A percentile compares a stretch with the other conserved stretches of the same genome.
Evolutionary conservation across 805 yeast genomes (phyloP).

Genomic region (Saccharomyces eubayanus): DNA sequence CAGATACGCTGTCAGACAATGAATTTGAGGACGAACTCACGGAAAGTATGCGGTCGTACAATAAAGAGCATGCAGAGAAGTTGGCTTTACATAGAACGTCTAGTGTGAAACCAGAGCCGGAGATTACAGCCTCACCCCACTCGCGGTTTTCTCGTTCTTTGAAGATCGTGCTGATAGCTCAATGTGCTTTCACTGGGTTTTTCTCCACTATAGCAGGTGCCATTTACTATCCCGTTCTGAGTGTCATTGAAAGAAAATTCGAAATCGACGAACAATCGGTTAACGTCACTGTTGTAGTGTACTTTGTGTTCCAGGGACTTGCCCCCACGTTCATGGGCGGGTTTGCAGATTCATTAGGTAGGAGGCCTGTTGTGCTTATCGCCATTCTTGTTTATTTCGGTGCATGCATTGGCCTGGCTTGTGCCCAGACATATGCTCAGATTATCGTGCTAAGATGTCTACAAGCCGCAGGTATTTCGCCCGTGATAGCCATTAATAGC

Average conservation of each 20-base stretch:
- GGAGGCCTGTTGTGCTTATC: constrained; percentile 55
- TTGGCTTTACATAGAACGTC: not conserved
- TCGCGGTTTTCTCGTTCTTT: constrained; percentile 40
- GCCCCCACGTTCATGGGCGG: constrained; percentile 63
- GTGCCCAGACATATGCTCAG: constrained; percentile 47
- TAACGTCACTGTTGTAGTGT: constrained; percentile 68
- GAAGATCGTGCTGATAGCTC: constrained; percentile 33
- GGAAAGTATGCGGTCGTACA: not conserved
- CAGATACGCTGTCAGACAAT: not conserved
- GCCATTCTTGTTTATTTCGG: constrained; percentile 50
- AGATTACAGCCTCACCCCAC: constrained; percentile 26
- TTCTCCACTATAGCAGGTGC: constrained; percentile 70
- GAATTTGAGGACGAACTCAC: not conserved
- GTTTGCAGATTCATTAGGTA: constrained; percentile 61
- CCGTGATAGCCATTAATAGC: constrained; percentile 59
- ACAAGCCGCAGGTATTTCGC: constrained; percentile 74
- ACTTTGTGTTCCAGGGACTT: constrained; percentile 67
- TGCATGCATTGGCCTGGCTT: constrained; percentile 61
- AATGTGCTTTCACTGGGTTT: constrained; percentile 42
- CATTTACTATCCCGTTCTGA: constrained; percentile 72
- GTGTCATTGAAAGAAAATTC: constrained; percentile 47
- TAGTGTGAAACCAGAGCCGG: not conserved
- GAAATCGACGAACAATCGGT: constrained; percentile 47
- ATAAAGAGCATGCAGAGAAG: not conserved
- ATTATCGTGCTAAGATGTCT: constrained; percentile 60